Base-by-base conservation (phyloP, 441 rosid species). In the Populus hybrid region DNA sequence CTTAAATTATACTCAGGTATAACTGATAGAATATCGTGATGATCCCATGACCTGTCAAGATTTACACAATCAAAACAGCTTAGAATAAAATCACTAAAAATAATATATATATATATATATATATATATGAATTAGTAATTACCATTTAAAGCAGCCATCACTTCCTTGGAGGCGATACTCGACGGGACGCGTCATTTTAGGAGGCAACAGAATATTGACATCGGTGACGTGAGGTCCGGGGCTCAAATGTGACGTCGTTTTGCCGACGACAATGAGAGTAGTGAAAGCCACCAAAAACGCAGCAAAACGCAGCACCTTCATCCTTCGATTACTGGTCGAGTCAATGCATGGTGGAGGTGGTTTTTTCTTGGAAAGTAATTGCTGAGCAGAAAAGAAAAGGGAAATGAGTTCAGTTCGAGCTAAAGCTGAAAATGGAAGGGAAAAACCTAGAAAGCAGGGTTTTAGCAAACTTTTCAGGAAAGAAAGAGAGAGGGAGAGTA, bases 101-200 rank as follows among this genome's bases (percentile, higher is more conserved):
- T 69, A 36, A 3, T 7, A 59, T n/a, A n/a, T n/a, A n/a, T n/a
- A 4, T 21, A 2, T 14, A 2, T 24, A 26, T 26, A 30, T 30
- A 32, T n/a, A 8, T n/a, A 59, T 9, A 12, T 4, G 1, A 71
- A 3, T 8, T 6, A 18, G 69, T 16, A 69, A 74, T 70, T 86
- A 91, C 99, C 99, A 95, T 89, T 89, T 91, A 87, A 95, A 95
- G 90, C 99, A 95, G 78, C 99, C 99, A 81, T 91, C 97, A 28
- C 97, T 93, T 74, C 99, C 99, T 82, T 92, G 98, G 73, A 95
- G 99, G 30, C 94, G 94, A 79, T 91, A 92, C 86, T 93, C 97
- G 12, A 95, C 98, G 35, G 97, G 89, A 69, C 88, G 86, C 64
- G 94, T 95, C 96, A 95, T 93, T 83, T 77, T 95, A 19, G 97